Evolutionary conservation across 2,329 filamentous ascomycete species (phyloP).

Genomic region (Teratosphaeria viscida): DNA sequence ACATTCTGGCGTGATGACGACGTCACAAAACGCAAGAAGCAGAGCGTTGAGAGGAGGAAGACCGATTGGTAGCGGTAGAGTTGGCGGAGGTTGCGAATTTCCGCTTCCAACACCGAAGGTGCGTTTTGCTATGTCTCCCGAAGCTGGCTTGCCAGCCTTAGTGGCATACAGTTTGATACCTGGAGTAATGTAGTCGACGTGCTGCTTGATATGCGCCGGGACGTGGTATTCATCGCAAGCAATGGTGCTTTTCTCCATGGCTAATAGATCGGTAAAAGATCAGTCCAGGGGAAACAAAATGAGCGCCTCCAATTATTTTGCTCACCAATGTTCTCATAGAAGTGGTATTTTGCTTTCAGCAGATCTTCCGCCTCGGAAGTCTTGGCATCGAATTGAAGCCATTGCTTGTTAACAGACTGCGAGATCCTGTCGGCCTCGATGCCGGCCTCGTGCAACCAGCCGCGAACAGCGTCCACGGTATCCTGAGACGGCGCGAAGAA

Average conservation of each 20-base stretch:
- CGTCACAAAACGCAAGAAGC: constrained; percentile 1
- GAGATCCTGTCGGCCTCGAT: constrained; percentile 23
- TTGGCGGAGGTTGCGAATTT: neutral
- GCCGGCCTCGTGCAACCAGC: constrained; percentile 29
- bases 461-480: constrained; percentile 27
- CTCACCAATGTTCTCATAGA: constrained; percentile 22
- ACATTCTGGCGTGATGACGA: constrained; percentile 31
- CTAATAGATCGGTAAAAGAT: constrained; percentile 1
- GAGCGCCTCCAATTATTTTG: too few relatives aligned
- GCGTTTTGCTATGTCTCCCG: constrained; percentile 9
- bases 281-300: too few relatives aligned
- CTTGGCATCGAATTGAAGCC: constrained; percentile 35
- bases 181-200: constrained; percentile 49
- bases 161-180: constrained; percentile 38
- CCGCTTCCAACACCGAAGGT: neutral
- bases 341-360: constrained; percentile 43
- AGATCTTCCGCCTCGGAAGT: constrained; percentile 30
- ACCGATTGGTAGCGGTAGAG: neutral
- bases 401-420: constrained; percentile 27
- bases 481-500: constrained; percentile 29
- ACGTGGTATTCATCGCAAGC: constrained; percentile 39
- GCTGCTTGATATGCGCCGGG: constrained; percentile 35
- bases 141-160: constrained; percentile 5
- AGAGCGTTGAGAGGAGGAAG: neutral
- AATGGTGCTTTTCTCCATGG: constrained; percentile 34